Conservation (phyloP, 2,329 filamentous ascomycete species). For the Plenodomus lindquistii region DNA sequence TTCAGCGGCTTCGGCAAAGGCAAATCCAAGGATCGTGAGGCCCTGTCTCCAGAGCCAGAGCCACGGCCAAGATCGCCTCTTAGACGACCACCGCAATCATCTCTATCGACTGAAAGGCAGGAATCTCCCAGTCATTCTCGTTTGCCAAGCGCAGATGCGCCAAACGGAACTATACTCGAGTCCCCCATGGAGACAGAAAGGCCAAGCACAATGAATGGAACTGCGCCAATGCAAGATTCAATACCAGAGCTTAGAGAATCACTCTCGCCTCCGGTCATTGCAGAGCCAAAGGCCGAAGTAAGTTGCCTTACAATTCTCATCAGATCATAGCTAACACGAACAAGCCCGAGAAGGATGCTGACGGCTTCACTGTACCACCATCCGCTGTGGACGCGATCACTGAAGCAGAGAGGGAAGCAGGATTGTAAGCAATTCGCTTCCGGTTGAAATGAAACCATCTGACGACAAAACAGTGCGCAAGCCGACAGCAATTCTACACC, state of each 20-base stretch:
- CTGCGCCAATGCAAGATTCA: conserved; percentile 27
- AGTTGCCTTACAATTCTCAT: background rate
- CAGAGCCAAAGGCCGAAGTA: conserved; percentile 36
- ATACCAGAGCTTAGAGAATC: conserved; percentile 45
- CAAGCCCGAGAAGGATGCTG: conserved; percentile 64
- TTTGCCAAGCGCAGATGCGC: conserved; percentile 26
- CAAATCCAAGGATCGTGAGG: conserved; percentile 65
- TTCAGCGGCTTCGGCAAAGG: conserved; percentile 66
- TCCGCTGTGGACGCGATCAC: conserved; percentile 64
- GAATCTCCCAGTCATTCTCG: conserved; percentile 39
- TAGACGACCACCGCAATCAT: conserved; percentile 32
- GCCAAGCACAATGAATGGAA: conserved; percentile 35
- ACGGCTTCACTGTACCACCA: conserved; percentile 76
- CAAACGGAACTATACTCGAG: conserved; percentile 39
- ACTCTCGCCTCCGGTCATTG: conserved; percentile 30
- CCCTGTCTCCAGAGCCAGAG: conserved; percentile 42
- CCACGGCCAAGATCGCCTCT: conserved; percentile 34
- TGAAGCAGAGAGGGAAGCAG: conserved; percentile 69
- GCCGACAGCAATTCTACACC: conserved; percentile 43
- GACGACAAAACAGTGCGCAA: conserved; percentile 16
- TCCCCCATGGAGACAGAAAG: conserved; percentile 19
- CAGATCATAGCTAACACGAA: conserved; percentile 3
- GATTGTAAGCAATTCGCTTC: conserved; percentile 28
- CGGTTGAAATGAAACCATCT: background rate
- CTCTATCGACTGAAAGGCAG: conserved; percentile 36